Percentiles rank a stretch among this genome's conserved stretches.
phyloP scores from a whole-genome alignment of 108 stramenopile species.

The Fragilariopsis cylindrus region DNA sequence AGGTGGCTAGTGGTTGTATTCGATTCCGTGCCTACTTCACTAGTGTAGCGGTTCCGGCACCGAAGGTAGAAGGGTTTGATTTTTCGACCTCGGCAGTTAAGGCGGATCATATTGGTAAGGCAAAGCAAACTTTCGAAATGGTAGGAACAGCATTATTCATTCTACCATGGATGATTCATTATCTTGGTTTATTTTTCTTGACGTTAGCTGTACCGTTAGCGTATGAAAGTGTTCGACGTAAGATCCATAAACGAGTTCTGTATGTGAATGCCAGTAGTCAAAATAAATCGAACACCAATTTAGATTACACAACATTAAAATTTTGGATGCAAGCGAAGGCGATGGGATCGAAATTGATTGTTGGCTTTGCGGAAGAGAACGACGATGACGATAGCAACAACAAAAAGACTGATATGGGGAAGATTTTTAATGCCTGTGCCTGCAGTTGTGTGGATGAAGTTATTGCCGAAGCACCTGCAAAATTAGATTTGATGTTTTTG shows the following conservation, averaged over 20 bases:
- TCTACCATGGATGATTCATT: constrained; percentile 27
- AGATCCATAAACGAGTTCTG: constrained; percentile 48
- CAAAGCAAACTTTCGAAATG: constrained; percentile 63
- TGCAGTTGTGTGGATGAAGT: constrained; percentile 45
- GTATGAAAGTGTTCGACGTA: constrained; percentile 59
- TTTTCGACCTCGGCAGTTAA: constrained; percentile 55
- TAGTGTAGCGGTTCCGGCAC: constrained; percentile 37
- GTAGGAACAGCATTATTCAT: constrained; percentile 54
- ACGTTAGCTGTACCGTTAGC: constrained; percentile 50
- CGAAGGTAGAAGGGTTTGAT: constrained; percentile 47
- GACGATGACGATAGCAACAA: constrained; percentile 9
- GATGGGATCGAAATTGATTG: constrained; percentile 49
- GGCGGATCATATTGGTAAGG: constrained; percentile 59
- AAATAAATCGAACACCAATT: not conserved
- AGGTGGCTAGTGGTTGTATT: constrained; percentile 45
- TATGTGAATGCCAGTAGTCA: constrained; percentile 31
- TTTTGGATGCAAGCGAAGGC: constrained; percentile 59
- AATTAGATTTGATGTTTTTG: constrained; percentile 46
- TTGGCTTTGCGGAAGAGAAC: constrained; percentile 31
- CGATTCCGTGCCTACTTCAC: constrained; percentile 50
- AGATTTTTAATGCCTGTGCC: constrained; percentile 47
- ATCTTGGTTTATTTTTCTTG: constrained; percentile 38
- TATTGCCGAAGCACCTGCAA: constrained; percentile 52
- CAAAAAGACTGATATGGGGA: constrained; percentile 41
- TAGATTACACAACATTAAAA: constrained; percentile 45